phyloP scores from a whole-genome alignment of 75 land plant genomes.

The Azolla pinnata region DNA sequence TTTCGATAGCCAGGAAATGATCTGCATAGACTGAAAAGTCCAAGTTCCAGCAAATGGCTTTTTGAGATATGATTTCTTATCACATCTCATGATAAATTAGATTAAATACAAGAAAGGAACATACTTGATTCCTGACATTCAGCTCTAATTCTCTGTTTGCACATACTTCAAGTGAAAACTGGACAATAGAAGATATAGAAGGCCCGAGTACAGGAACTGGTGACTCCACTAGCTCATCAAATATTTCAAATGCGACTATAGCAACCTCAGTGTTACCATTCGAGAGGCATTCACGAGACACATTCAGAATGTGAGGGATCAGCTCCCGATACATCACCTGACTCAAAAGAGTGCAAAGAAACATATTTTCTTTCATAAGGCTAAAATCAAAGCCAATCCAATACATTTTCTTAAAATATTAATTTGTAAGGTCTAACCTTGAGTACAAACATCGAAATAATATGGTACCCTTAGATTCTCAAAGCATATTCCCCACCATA shows the following conservation, averaged over 20 bases:
- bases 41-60: no score
- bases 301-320: constrained; percentile 72
- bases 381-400: no score
- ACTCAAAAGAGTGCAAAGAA: no score
- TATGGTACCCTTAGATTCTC: no score
- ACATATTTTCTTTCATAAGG: no score
- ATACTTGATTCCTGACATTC: constrained; percentile 88
- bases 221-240: constrained; percentile 97
- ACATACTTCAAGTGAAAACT: constrained; percentile 92
- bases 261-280: constrained; percentile 91
- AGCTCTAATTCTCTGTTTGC: constrained; percentile 67
- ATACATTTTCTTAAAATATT: no score
- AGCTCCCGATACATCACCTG: constrained; percentile 86
- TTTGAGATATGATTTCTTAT: background rate
- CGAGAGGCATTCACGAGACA: constrained; percentile 79
- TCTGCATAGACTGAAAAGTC: constrained; percentile 71
- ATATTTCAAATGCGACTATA: constrained; percentile 87
- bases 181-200: constrained; percentile 73
- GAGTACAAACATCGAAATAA: no score
- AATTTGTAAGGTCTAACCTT: no score
- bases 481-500: no score
- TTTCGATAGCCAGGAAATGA: constrained; percentile 92
- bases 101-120: background rate
- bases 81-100: background rate
- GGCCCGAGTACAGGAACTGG: constrained; percentile 92